Base-by-base conservation (phyloP, 257 asterid species). In the Solanum chilense region DNA sequence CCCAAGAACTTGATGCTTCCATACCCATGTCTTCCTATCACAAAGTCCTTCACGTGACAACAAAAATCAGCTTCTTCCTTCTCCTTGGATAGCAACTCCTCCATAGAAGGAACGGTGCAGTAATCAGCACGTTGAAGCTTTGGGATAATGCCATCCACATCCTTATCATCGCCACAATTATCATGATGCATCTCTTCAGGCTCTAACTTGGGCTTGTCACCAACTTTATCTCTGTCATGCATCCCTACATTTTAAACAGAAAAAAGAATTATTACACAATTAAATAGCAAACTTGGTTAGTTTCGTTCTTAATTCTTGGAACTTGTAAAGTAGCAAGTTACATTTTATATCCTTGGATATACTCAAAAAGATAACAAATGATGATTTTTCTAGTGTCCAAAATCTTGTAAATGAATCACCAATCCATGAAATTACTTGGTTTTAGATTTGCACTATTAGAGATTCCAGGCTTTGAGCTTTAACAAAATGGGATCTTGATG, bases 1-100 rank as follows among this genome's bases (percentile, higher is more conserved):
- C 98, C 97, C 25, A 93, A 92, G 88, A 95, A 95, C 91, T 92
- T 94, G 92, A 95, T 95, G 95, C 94, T 90, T 29, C 98, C 99
- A 45, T 86, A 94, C 20, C 93, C 95, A 42, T 87, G 88, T 83
- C 97, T 87, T 56, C 99, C 99, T 35, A 95, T 93, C 85, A 94
- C 95, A 76, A 96, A 96, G 73, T 95, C 95, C 91, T 91, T 93
- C 88, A 96, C 98, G 9, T 88, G 93, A 86, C 92, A 86, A 90
- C 95, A 94, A 31, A 88, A 94, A 35, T 97, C 97, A 4, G 97
- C 95, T 66, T 94, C 93, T 6, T 93, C 93, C 91, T 94, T 90
- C 91, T 95, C 99, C 93, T 92, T 95, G 14, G 98, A 95, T 14
- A 64, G 85, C 27, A 91, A 58, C 47, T 88, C 91, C 37, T 89